A percentile compares a stretch with the other conserved stretches of the same genome.
Conservation (phyloP, 306 rosid species). For the Abrus pulchellus region DNA sequence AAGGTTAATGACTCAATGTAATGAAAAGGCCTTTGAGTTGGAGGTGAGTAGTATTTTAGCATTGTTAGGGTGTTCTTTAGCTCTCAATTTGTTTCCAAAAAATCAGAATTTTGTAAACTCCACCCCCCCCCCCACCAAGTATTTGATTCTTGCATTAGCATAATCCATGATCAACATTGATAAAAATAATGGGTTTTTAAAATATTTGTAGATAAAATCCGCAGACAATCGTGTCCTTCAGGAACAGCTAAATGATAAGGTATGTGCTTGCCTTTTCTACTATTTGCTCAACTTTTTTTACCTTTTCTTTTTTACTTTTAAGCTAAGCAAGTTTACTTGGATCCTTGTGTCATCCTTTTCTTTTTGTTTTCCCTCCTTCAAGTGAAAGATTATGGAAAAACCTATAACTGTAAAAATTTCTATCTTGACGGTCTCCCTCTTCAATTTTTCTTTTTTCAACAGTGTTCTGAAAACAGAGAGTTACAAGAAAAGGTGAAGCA, state of each 20-base stretch:
- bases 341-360: slow-evolving; percentile 25
- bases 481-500: slow-evolving; percentile 74
- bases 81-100: slow-evolving; percentile 26
- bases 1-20: slow-evolving; percentile 87
- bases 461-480: slow-evolving; percentile 85
- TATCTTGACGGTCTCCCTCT: slow-evolving; percentile 22
- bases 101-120: slow-evolving; percentile 11
- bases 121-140: neutral
- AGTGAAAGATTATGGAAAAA: slow-evolving; percentile 21
- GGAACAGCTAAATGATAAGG: slow-evolving; percentile 94
- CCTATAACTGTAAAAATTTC: slow-evolving; percentile 6
- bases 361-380: slow-evolving; percentile 1
- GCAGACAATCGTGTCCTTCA: slow-evolving; percentile 98
- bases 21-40: slow-evolving; percentile 94
- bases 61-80: slow-evolving; percentile 41
- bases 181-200: slow-evolving; percentile 24
- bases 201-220: slow-evolving; percentile 76
- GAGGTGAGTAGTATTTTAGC: slow-evolving; percentile 72
- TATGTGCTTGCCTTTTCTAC: slow-evolving; percentile 34
- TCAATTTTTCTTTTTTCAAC: slow-evolving; percentile 49
- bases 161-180: slow-evolving; percentile 9
- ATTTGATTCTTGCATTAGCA: slow-evolving; percentile 27
- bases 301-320: neutral
- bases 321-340: slow-evolving; percentile 24
- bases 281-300: neutral